Evolutionary conservation across 2,329 filamentous ascomycete genomes (phyloP).

Genomic region (Ceratocystis lukuohia): DNA sequence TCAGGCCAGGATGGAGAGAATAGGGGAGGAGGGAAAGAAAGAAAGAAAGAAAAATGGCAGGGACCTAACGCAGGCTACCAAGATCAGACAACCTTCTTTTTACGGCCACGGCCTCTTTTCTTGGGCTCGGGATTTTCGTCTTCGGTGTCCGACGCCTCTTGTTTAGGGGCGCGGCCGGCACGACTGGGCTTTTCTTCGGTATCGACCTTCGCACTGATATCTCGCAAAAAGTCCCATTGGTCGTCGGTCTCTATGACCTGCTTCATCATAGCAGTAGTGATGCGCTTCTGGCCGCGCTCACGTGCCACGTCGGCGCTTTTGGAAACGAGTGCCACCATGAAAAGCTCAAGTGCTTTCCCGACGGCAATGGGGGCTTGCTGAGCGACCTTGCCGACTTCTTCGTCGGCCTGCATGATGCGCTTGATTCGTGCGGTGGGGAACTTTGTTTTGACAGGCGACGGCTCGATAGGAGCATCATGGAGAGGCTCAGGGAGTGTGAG

Average conservation of each 20-base stretch:
- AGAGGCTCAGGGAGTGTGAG: conserved; percentile 20
- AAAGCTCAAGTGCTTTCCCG: conserved; percentile 87
- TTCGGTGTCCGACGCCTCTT: conserved; percentile 32
- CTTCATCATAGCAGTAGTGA: conserved; percentile 84
- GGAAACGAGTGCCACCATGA: conserved; percentile 89
- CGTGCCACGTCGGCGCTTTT: conserved; percentile 77
- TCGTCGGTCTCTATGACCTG: conserved; percentile 76
- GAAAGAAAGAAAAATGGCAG: background rate
- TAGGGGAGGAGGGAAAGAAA: background rate
- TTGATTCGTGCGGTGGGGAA: conserved; percentile 97
- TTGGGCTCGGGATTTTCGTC: conserved; percentile 36
- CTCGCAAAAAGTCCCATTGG: conserved; percentile 84
- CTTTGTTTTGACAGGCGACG: conserved; percentile 75
- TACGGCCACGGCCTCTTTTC: conserved; percentile 37
- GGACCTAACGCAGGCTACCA: too few relatives aligned
- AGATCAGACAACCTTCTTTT: conserved; percentile 29
- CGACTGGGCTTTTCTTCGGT: conserved; percentile 38
- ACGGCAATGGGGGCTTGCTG: conserved; percentile 95
- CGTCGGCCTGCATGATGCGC: conserved; percentile 97
- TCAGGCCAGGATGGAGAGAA: background rate
- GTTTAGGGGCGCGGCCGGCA: conserved; percentile 30
- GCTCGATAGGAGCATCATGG: conserved; percentile 33
- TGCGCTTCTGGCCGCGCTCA: conserved; percentile 72
- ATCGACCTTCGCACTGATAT: conserved; percentile 77
- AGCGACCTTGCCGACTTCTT: conserved; percentile 95